phyloP scores from a whole-genome alignment of 2,329 filamentous ascomycete genomes.

The Aspergillus costaricaensis region DNA sequence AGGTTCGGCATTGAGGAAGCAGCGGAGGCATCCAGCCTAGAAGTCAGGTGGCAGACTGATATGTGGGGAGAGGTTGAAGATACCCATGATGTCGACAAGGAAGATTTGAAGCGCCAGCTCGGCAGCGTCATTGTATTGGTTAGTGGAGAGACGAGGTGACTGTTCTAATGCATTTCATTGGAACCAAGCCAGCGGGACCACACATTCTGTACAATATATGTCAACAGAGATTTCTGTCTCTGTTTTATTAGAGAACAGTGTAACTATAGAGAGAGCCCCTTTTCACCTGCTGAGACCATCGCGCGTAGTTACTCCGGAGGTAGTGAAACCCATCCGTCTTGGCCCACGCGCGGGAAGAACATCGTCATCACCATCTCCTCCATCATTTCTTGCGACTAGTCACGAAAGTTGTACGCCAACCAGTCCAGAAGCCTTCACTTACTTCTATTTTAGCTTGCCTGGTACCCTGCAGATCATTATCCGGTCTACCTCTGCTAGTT shows the following conservation, averaged over 20 bases:
- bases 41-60: constrained; percentile 85
- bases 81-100: constrained; percentile 93
- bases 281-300: neutral
- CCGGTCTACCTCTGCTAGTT: too few relatives aligned
- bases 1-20: constrained; percentile 82
- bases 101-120: constrained; percentile 83
- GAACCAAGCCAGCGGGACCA: neutral
- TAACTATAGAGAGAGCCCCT: neutral
- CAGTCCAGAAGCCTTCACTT: neutral
- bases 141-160: constrained; percentile 53
- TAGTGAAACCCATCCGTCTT: neutral
- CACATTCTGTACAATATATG: neutral
- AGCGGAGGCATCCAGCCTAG: constrained; percentile 72
- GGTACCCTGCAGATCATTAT: too few relatives aligned
- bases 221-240: neutral
- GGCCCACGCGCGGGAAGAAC: constrained; percentile 18
- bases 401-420: neutral
- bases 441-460: neutral
- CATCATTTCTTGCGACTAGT: neutral
- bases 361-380: neutral
- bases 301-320: neutral
- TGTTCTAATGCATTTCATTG: neutral
- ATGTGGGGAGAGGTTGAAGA: constrained; percentile 98
- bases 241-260: neutral
- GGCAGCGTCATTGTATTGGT: constrained; percentile 85